Conservation (phyloP, 345 rosid genomes). For the Viola odorata region DNA sequence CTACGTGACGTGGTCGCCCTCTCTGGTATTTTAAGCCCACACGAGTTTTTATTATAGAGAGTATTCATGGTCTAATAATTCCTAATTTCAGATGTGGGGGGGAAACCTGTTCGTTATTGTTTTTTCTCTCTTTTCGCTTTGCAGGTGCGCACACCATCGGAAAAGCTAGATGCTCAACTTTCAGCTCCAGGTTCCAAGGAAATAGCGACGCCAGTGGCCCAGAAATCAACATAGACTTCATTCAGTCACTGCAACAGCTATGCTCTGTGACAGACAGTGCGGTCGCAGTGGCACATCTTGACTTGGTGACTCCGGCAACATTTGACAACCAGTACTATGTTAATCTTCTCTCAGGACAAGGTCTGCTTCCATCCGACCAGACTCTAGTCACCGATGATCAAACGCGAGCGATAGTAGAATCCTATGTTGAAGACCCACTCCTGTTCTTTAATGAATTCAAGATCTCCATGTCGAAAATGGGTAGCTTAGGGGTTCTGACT, state of each 20-base stretch:
- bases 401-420: constrained; percentile 44
- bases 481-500: constrained; percentile 31
- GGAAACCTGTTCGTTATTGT: neutral
- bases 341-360: constrained; percentile 69
- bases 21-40: constrained; percentile 36
- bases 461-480: constrained; percentile 63
- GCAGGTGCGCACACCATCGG: constrained; percentile 82
- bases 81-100: neutral
- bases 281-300: constrained; percentile 49
- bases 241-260: constrained; percentile 55
- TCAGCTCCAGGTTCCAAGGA: constrained; percentile 47
- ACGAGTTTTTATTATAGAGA: neutral
- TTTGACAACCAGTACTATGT: constrained; percentile 82
- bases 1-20: constrained; percentile 68
- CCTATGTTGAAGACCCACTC: constrained; percentile 43
- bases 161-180: constrained; percentile 69
- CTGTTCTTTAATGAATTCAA: constrained; percentile 61
- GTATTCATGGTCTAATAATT: neutral
- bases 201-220: constrained; percentile 28
- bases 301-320: constrained; percentile 61
- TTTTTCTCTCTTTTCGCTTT: neutral
- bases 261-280: constrained; percentile 33
- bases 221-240: constrained; percentile 45
- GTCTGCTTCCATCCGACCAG: constrained; percentile 78
- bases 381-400: constrained; percentile 42